Evolutionary conservation across 805 yeast species (phyloP).

Genomic region (Lipomyces mesembrius): DNA sequence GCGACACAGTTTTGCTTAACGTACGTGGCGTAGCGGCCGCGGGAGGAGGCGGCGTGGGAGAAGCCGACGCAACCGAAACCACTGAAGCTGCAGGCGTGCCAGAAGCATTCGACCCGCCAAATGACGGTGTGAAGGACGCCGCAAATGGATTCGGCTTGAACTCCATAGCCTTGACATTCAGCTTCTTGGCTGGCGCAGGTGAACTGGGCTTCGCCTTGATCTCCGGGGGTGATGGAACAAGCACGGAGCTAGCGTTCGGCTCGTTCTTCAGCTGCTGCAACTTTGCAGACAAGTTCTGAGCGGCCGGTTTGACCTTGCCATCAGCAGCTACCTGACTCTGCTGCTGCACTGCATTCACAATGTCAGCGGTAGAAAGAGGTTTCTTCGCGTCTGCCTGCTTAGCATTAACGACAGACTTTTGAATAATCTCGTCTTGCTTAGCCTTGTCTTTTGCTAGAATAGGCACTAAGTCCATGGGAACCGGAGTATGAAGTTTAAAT

Average conservation of each 20-base stretch:
- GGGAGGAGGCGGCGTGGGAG: constrained; percentile 21
- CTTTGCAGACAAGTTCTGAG: constrained; percentile 12
- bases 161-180: constrained; percentile 62
- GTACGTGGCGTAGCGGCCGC: constrained; percentile 23
- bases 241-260: constrained; percentile 11
- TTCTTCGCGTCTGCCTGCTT: constrained; percentile 26
- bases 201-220: constrained; percentile 29
- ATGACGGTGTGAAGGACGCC: constrained; percentile 63
- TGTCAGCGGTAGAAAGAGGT: constrained; percentile 36
- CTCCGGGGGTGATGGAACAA: constrained; percentile 22
- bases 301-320: background rate
- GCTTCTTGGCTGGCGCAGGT: constrained; percentile 50
- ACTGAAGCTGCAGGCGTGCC: constrained; percentile 13
- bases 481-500: constrained; percentile 63
- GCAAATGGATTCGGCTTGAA: constrained; percentile 75
- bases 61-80: constrained; percentile 13
- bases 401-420: constrained; percentile 37
- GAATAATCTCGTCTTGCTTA: constrained; percentile 66
- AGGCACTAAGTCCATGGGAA: constrained; percentile 70
- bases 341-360: constrained; percentile 37
- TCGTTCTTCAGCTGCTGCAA: constrained; percentile 26
- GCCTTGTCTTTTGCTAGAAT: constrained; percentile 67
- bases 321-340: constrained; percentile 14
- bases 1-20: constrained; percentile 18
- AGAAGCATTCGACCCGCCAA: constrained; percentile 15